Base-by-base conservation (phyloP, 345 rosid species). In the Rhodamnia rubescens region DNA sequence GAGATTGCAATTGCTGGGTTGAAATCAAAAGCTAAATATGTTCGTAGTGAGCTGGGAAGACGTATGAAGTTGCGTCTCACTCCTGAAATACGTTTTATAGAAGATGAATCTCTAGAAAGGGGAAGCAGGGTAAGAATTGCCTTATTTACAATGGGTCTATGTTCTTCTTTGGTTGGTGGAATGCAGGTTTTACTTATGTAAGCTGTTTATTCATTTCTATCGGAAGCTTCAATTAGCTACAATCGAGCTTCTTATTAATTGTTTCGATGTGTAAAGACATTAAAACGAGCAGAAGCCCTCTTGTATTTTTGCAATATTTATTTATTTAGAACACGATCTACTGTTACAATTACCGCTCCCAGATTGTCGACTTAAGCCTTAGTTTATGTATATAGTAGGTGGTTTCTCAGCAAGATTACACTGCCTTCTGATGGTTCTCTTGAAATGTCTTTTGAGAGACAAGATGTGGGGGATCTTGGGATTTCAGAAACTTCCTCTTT, bases 31-130 rank as follows among this genome's bases (percentile, higher is more conserved):
- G 93, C 94, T 53, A 95, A 93, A 74, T 95, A 97, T 49, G 97
- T 95, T 82, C 93, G 99, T 57, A 85, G 96, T 61, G 87, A 90
- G 89, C 89, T 97, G 85, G 99, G 98, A 85, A 93, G 91, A 88
- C 93, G 98, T 11, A 97, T 97, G 96, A 97, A 93, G 93, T 84
- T 97, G 89, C 92, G 98, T 69, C 88, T 97, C 83, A 94, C 98
- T 13, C 99, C 99, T 51, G 98, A 97, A 90, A 89, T 97, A 64
- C 94, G 98, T 15, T 95, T 97, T 80, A 89, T 95, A 24, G 97
- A 97, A 83, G 99, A 95, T 88, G 98, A 97, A 86, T 91, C 98
- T 36, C 85, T 93, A 61, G 99, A 95, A 89, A 91, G 97, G 88
- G 99, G 98, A 91, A 95, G 98, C 95, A 91, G 98, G 93, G 98